phyloP scores from a whole-genome alignment of 345 rosid species.

The Kandelia obovata region DNA sequence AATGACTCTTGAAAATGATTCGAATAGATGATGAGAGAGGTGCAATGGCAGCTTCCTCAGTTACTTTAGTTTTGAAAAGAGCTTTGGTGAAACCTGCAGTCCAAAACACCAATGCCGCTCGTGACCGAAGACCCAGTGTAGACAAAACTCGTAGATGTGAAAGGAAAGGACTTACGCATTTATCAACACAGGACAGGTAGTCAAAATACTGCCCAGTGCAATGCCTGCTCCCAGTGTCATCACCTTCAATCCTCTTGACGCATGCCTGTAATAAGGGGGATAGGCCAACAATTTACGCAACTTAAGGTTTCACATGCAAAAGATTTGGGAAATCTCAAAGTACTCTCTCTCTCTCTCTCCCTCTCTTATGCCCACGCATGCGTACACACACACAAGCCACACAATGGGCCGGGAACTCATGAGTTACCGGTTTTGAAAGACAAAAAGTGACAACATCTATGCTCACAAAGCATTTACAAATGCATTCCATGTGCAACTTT shows the following conservation, averaged over 20 bases:
- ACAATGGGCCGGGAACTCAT: too few species aligned
- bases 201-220: conserved; percentile 44
- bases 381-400: too few species aligned
- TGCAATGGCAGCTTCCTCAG: not conserved
- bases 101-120: conserved; percentile 4
- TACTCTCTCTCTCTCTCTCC: too few species aligned
- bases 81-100: conserved; percentile 43
- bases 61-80: conserved; percentile 35
- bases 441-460: too few species aligned
- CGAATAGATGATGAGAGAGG: not conserved
- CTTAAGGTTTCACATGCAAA: not conserved
- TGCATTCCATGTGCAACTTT: too few species aligned
- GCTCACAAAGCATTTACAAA: too few species aligned
- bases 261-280: conserved; percentile 26
- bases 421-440: too few species aligned
- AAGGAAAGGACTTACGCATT: conserved; percentile 22
- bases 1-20: not conserved
- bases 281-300: not conserved
- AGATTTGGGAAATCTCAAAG: too few species aligned
- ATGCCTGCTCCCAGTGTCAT: conserved; percentile 23
- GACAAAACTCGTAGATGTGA: too few species aligned
- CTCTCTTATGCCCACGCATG: too few species aligned
- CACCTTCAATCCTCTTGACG: conserved; percentile 33
- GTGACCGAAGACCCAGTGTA: not conserved
- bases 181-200: conserved; percentile 30